Evolutionary conservation across 345 rosid species (phyloP).

Genomic region (Eucalyptus sideroxylon): DNA sequence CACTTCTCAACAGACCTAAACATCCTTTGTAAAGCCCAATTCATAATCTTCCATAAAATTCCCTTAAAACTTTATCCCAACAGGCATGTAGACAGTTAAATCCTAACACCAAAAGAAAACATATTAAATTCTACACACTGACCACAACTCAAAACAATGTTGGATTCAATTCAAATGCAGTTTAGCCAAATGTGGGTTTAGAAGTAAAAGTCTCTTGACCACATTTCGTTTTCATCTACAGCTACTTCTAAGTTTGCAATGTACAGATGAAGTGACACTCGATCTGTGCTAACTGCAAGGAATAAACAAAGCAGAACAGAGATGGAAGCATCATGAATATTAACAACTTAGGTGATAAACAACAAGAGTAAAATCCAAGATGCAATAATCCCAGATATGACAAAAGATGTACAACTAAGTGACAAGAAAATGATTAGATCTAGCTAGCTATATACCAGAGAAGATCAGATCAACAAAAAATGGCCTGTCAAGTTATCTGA

Average conservation of each 20-base stretch:
- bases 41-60: not conserved
- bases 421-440: not conserved
- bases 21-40: not conserved
- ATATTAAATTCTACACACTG: not conserved
- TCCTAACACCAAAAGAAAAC: not conserved
- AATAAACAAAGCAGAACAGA: not conserved
- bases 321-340: not conserved
- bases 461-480: not conserved
- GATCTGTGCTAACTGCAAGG: not conserved
- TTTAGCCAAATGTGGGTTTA: not conserved
- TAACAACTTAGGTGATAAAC: not conserved
- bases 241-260: not conserved
- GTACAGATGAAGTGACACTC: not conserved
- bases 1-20: not conserved
- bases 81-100: not conserved
- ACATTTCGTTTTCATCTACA: not conserved
- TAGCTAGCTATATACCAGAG: not conserved
- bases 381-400: not conserved
- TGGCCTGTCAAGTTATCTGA: not conserved
- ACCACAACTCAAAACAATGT: not conserved
- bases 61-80: not conserved
- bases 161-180: not conserved
- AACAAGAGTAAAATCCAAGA: not conserved
- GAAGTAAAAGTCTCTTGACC: not conserved
- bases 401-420: not conserved